A percentile compares a stretch with the other conserved stretches of the same genome.
These are phyloP conservation scores for Rhytidiadelphus loreus DNA, from an alignment of 225 moss, liverwort and hornwort genomes.

Conservation along the genomic window DNA sequence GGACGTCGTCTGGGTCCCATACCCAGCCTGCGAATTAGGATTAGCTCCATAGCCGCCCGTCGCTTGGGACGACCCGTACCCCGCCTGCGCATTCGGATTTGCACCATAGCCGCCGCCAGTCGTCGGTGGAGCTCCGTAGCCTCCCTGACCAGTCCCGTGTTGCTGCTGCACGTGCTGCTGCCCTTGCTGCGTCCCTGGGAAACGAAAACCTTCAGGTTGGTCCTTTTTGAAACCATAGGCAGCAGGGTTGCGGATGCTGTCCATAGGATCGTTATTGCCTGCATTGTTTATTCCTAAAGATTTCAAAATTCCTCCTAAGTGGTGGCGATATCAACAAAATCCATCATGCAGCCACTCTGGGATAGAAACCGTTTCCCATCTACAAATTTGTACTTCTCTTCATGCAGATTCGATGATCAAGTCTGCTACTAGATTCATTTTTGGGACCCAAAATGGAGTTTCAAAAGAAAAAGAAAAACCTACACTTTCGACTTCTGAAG, in stretches of 20 bases:
- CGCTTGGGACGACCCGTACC: background rate
- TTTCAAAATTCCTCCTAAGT: background rate
- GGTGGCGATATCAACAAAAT: too few relatives aligned
- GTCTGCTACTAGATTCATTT: too few relatives aligned
- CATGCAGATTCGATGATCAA: background rate
- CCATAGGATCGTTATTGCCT: background rate
- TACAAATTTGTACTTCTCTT: background rate
- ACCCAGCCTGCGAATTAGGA: background rate
- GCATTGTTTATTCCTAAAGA: background rate
- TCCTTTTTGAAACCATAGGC: background rate
- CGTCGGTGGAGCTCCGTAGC: background rate
- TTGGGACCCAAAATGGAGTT: too few relatives aligned
- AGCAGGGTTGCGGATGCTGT: background rate
- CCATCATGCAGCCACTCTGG: rapidly evolving
- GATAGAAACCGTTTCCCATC: background rate
- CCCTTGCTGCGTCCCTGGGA: background rate
- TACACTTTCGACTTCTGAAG: rapidly evolving
- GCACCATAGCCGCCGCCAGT: background rate
- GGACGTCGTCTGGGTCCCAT: background rate
- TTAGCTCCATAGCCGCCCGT: background rate
- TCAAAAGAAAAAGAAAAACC: too few relatives aligned
- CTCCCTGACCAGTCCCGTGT: background rate
- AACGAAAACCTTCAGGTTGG: background rate
- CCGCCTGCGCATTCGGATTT: rapidly evolving
- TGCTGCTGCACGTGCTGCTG: background rate